Conservation (phyloP, 768 basidiomycete genomes). For the Rhizopogon vinicolor region DNA sequence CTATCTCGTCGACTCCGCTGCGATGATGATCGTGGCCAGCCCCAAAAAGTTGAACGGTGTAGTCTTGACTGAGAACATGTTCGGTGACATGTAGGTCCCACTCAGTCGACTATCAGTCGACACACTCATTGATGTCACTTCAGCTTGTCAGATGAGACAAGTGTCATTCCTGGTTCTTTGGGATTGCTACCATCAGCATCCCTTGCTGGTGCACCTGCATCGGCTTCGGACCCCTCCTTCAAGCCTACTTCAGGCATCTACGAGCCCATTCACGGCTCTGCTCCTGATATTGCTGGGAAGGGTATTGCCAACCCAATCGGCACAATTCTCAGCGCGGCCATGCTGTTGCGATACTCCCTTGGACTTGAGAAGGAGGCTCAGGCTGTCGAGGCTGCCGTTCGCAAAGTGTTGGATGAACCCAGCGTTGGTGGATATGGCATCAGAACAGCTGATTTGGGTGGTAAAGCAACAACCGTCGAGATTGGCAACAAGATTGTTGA, state of each 20-base stretch:
- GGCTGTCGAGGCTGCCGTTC: constrained; percentile 87
- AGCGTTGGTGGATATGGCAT: constrained; percentile 69
- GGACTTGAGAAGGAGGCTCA: constrained; percentile 81
- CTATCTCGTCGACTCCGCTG: constrained; percentile 90
- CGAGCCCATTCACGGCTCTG: constrained; percentile 96
- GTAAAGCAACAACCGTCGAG: constrained; percentile 66
- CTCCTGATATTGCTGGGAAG: constrained; percentile 92
- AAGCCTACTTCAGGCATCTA: constrained; percentile 86
- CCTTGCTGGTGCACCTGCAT: constrained; percentile 80
- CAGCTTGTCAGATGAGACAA: constrained; percentile 94
- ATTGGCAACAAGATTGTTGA: constrained; percentile 84
- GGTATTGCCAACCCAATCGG: constrained; percentile 94
- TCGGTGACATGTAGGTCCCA: constrained; percentile 87
- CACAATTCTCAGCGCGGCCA: constrained; percentile 89
- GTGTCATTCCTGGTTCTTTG: constrained; percentile 96
- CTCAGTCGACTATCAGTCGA: too few species aligned
- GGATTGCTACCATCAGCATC: constrained; percentile 96
- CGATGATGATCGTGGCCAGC: constrained; percentile 90
- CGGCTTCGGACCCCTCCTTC: constrained; percentile 47
- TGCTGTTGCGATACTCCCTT: constrained; percentile 93
- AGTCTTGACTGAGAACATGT: constrained; percentile 91
- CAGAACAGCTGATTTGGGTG: constrained; percentile 86
- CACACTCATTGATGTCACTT: background rate
- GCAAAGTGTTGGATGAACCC: constrained; percentile 75
- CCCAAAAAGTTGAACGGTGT: constrained; percentile 95